A percentile compares a stretch with the other conserved stretches of the same genome.
Evolutionary conservation across 1,284 basidiomycete genomes (phyloP).

Genomic region (Pyrrhoderma lamaoense): DNA sequence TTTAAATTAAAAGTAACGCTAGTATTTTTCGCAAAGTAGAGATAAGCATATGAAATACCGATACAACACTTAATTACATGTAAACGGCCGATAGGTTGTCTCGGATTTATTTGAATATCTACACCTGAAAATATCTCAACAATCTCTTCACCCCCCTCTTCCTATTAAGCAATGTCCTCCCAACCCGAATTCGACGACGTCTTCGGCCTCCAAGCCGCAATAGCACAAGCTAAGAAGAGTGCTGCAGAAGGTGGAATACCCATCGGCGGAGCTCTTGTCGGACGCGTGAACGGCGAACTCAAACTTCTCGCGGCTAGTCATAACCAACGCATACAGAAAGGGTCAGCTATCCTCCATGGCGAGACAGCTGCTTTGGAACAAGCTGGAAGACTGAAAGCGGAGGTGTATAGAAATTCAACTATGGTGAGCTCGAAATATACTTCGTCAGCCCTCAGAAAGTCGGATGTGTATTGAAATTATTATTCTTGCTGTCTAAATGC

Average conservation of each 20-base stretch:
- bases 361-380: constrained; percentile 48
- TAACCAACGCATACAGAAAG: constrained; percentile 48
- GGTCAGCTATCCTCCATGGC: constrained; percentile 46
- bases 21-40: no score
- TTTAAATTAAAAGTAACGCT: no score
- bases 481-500: background rate
- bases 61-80: no score
- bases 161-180: background rate
- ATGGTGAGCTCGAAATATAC: constrained; percentile 31
- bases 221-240: constrained; percentile 38
- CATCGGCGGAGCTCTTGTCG: constrained; percentile 45
- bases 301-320: constrained; percentile 39
- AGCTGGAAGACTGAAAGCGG: constrained; percentile 38
- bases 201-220: constrained; percentile 26
- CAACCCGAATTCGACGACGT: constrained; percentile 6
- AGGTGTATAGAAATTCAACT: constrained; percentile 39
- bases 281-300: constrained; percentile 18
- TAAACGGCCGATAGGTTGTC: no score
- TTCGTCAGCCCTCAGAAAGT: background rate
- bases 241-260: constrained; percentile 48
- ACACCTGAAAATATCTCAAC: no score
- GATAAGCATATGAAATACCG: no score
- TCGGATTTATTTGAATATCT: no score
- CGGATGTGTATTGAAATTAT: background rate
- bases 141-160: background rate